Base-by-base conservation (phyloP, 768 basidiomycete genomes). In the Tremella mesenterica region DNA sequence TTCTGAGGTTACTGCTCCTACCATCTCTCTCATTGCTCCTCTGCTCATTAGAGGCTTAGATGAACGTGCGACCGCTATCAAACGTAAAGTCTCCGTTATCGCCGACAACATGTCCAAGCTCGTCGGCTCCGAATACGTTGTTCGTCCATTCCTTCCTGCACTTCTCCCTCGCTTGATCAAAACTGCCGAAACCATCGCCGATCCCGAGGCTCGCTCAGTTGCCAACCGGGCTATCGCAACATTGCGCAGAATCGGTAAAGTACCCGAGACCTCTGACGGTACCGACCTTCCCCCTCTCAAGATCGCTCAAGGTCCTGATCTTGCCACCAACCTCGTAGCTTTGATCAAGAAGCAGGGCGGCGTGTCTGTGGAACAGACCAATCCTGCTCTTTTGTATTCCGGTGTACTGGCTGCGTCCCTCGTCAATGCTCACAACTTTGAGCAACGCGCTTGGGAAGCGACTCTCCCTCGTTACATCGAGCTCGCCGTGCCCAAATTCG, bases 21-120 rank as follows among this genome's bases (percentile, higher is more conserved):
- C 92, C 62, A 85, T 96, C 63, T 95, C 92, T 65, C 83, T 96
- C 63, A 95, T 96, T 89, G 92, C 92, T 56, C 92, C 92, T 70
- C 84, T 96, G 18, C 79, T 96, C 50, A 81, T 88, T 56, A 88
- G 92, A 80, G 92, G 92, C 82, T 80, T 93, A 60, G 80, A 75
- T 59, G 92, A 96, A 80, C 93, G 93, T 78, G 81, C 90, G 57
- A 95, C 92, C 48, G 84, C 92, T 59, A 93, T 84, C 63, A 95
- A 95, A 81, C 90, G 92, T 62, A 93, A 92, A 78, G 92, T 95
- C 69, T 90, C 89, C 67, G 92, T 96, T 67, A 96, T 96, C 61
- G 80, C 86, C 70, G 92, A 96, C 78, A 96, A 95, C 83, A 96
- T 96, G 92, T 75, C 92, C 71, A 95, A 95, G 79, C 84, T 96